Evolutionary conservation across 2,329 filamentous ascomycete species (phyloP).

Genomic region (Colletotrichum gigasporum): DNA sequence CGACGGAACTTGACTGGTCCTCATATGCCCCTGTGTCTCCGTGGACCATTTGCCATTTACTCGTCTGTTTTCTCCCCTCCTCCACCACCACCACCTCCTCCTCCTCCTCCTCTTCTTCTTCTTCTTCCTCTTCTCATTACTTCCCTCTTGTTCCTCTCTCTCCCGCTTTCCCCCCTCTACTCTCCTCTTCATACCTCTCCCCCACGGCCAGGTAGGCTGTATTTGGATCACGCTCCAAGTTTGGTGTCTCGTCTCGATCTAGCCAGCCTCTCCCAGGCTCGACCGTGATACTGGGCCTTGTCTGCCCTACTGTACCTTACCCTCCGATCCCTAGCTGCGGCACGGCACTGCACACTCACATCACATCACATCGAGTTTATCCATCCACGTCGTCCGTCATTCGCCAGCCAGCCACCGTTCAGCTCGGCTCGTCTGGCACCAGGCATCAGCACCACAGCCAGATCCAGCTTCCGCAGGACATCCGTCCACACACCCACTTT

Average conservation of each 20-base stretch:
- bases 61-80: not conserved
- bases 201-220: not conserved
- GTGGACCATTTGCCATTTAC: not conserved
- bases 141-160: not conserved
- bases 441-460: not conserved
- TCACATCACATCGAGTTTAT: constrained; percentile 23
- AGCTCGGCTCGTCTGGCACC: constrained; percentile 1
- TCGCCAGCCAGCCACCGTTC: not conserved
- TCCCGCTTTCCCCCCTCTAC: not conserved
- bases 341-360: constrained; percentile 26
- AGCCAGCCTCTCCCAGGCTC: constrained; percentile 5
- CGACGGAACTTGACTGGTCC: constrained; percentile 1
- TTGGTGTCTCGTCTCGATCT: no score
- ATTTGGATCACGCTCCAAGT: no score
- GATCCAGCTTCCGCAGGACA: not conserved
- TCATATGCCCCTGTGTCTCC: constrained; percentile 8
- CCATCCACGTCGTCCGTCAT: not conserved
- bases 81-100: no score
- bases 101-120: not conserved
- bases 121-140: not conserved
- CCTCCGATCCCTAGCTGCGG: constrained; percentile 19
- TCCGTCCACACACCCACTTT: constrained; percentile 7
- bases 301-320: constrained; percentile 13
- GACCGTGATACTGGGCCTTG: constrained; percentile 24
- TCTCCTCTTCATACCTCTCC: not conserved